These are phyloP conservation scores for Podaxis rugospora DNA, from an alignment of 768 basidiomycete species.

Conservation along the genomic window DNA sequence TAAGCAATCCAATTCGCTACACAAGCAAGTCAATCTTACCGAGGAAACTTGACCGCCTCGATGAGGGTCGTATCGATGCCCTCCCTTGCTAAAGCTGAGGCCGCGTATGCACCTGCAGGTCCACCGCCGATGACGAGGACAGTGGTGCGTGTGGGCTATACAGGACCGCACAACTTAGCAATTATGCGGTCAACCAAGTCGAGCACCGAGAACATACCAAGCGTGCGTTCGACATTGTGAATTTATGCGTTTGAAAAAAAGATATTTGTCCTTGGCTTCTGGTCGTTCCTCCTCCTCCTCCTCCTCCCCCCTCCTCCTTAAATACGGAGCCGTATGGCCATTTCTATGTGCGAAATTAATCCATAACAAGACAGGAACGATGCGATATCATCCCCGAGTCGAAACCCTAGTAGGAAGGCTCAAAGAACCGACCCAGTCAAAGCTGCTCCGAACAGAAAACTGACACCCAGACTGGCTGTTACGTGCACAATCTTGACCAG, in stretches of 20 bases:
- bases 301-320: background rate
- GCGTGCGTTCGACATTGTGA: background rate
- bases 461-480: background rate
- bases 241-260: background rate
- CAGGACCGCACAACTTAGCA: background rate
- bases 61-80: slow-evolving; percentile 33
- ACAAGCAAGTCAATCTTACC: slow-evolving; percentile 12
- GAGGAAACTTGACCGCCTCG: slow-evolving; percentile 41
- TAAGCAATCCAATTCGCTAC: background rate
- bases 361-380: background rate
- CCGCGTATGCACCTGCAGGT: slow-evolving; percentile 44
- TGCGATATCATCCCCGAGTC: background rate
- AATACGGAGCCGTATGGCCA: background rate
- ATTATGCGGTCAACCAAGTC: background rate
- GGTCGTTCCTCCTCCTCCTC: background rate
- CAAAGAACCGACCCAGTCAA: background rate
- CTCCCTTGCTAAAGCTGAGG: slow-evolving; percentile 38
- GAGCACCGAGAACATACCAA: background rate
- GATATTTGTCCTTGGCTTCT: background rate
- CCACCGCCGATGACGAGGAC: slow-evolving; percentile 42
- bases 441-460: background rate
- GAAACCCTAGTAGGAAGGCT: background rate
- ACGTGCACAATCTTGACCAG: background rate
- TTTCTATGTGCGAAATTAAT: background rate
- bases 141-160: slow-evolving; percentile 17